Conservation (phyloP, 108 stramenopile genomes). For the Bacterosira constricta region DNA sequence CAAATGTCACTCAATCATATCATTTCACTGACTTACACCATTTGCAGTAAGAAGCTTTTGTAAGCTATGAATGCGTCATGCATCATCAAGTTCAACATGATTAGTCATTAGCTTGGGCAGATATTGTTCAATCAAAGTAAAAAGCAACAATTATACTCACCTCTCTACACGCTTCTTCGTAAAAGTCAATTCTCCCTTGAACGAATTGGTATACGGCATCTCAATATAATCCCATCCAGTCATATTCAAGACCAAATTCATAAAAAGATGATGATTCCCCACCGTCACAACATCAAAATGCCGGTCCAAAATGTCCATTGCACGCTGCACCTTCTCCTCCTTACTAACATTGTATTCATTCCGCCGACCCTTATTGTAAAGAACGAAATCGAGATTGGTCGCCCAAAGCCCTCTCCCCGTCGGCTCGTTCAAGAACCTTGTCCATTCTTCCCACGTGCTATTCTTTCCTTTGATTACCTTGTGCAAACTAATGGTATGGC, state of each 20-base stretch:
- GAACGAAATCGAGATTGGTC: not conserved
- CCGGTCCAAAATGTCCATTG: slow-evolving; percentile 8
- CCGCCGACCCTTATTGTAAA: not conserved
- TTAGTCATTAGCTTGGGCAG: not conserved
- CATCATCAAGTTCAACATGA: not conserved
- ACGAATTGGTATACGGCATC: slow-evolving; percentile 15
- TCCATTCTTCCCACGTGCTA: not conserved
- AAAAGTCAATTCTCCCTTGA: slow-evolving; percentile 12
- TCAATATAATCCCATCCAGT: slow-evolving; percentile 26
- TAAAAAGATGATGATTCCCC: slow-evolving; percentile 13
- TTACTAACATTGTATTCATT: slow-evolving; percentile 8
- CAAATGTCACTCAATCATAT: slow-evolving; percentile 16
- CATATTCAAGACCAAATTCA: slow-evolving; percentile 8
- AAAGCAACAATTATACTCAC: no score
- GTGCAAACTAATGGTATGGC: not conserved
- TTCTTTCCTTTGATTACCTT: not conserved
- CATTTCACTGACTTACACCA: slow-evolving; percentile 12
- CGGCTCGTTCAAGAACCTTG: not conserved
- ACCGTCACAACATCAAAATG: slow-evolving; percentile 24
- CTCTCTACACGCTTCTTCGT: no score
- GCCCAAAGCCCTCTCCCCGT: not conserved
- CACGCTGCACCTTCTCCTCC: slow-evolving; percentile 26
- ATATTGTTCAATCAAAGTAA: not conserved
- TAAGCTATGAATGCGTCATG: not conserved
- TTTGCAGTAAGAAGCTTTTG: slow-evolving; percentile 13